phyloP scores from a whole-genome alignment of 192 early-diverging fungal genomes.

The Physocladia obscura region DNA sequence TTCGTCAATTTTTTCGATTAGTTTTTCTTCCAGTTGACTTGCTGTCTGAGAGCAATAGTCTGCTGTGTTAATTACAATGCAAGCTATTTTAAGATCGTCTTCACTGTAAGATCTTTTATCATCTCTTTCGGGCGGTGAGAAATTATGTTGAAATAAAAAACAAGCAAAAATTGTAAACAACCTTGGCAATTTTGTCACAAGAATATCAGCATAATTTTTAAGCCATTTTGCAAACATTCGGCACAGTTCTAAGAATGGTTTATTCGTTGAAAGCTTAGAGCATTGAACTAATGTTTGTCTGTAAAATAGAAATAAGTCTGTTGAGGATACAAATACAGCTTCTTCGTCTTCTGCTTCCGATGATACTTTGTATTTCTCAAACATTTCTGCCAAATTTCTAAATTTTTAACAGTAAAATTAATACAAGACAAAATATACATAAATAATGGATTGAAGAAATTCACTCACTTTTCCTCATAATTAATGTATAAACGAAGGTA shows the following conservation, averaged over 20 bases:
- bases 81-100: constrained; percentile 71
- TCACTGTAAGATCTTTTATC: constrained; percentile 61
- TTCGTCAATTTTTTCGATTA: constrained; percentile 78
- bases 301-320: constrained; percentile 90
- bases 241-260: constrained; percentile 84
- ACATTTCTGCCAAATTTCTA: constrained; percentile 64
- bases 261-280: constrained; percentile 77
- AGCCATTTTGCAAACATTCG: constrained; percentile 80
- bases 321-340: constrained; percentile 79
- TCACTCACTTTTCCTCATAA: constrained; percentile 72
- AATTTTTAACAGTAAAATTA: neutral
- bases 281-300: constrained; percentile 84
- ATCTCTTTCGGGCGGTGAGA: constrained; percentile 41
- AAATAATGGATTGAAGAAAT: too few relatives aligned
- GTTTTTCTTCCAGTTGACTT: constrained; percentile 83
- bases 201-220: constrained; percentile 72
- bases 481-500: constrained; percentile 86
- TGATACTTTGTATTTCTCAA: constrained; percentile 50
- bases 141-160: neutral
- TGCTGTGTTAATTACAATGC: constrained; percentile 86
- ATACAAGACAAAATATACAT: neutral
- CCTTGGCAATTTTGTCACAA: constrained; percentile 72
- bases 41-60: constrained; percentile 92
- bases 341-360: constrained; percentile 54
- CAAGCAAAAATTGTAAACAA: constrained; percentile 19